Evolutionary conservation across 768 basidiomycete genomes (phyloP).

Genomic region (Tricholoma sp.): DNA sequence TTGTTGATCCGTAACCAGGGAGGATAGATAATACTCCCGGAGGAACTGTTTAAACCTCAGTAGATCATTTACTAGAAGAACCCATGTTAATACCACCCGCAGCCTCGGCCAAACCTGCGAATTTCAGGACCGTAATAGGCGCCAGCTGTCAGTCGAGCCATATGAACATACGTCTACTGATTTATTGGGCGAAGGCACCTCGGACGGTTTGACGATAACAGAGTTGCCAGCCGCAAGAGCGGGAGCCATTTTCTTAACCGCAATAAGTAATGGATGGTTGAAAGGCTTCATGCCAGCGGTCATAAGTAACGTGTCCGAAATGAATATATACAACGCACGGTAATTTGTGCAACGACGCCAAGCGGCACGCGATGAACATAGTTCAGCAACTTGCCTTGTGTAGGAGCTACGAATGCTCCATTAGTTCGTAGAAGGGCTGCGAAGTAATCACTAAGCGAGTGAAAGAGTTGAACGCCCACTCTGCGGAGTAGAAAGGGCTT

Average conservation of each 20-base stretch:
- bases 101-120: conserved; percentile 55
- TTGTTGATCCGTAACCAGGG: conserved; percentile 62
- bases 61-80: background rate
- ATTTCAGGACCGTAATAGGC: conserved; percentile 75
- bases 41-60: conserved; percentile 49
- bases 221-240: conserved; percentile 83
- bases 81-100: conserved; percentile 50
- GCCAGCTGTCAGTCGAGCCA: conserved; percentile 44
- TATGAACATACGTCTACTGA: background rate
- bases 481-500: conserved; percentile 20
- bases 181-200: conserved; percentile 32
- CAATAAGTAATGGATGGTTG: conserved; percentile 87
- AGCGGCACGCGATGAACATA: conserved; percentile 76
- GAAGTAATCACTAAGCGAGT: conserved; percentile 59
- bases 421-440: conserved; percentile 69
- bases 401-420: conserved; percentile 67
- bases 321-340: conserved; percentile 37
- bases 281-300: conserved; percentile 51
- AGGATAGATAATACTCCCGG: conserved; percentile 67
- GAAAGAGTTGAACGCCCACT: background rate
- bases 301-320: background rate
- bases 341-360: conserved; percentile 88
- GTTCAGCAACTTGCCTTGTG: conserved; percentile 75
- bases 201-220: conserved; percentile 79
- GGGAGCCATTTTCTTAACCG: conserved; percentile 84